These are phyloP conservation scores for Trametes elegans DNA, from an alignment of 768 basidiomycete species.

Conservation along the genomic window DNA sequence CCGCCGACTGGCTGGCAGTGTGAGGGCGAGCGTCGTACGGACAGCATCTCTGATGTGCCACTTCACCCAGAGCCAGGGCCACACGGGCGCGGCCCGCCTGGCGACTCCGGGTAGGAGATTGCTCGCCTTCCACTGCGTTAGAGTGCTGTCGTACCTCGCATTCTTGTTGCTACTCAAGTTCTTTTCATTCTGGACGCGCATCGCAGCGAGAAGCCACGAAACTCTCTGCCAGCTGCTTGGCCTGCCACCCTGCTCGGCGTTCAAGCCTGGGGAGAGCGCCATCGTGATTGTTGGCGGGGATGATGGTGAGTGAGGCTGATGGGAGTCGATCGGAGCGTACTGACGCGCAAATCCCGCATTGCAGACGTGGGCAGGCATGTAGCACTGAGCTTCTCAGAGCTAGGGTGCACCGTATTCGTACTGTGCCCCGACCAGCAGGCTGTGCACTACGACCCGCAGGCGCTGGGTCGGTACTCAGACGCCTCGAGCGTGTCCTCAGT, in stretches of 20 bases:
- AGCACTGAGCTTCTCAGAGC: constrained; percentile 32
- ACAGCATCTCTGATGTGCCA: not conserved
- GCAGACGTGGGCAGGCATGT: constrained; percentile 31
- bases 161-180: constrained; percentile 15
- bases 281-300: constrained; percentile 32
- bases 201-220: constrained; percentile 13
- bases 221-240: constrained; percentile 14
- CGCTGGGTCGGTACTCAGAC: not conserved
- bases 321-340: constrained; percentile 1
- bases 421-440: constrained; percentile 25
- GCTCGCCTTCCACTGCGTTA: constrained; percentile 1
- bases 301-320: constrained; percentile 21
- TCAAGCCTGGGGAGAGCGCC: constrained; percentile 28
- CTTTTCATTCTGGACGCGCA: constrained; percentile 14
- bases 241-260: constrained; percentile 25
- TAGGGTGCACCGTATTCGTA: constrained; percentile 34
- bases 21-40: not conserved
- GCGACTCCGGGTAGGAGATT: not conserved
- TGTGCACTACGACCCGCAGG: not conserved
- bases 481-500: constrained; percentile 28
- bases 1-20: constrained; percentile 6
- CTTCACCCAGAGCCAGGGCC: not conserved
- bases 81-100: not conserved
- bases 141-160: constrained; percentile 10
- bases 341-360: constrained; percentile 4